Base-by-base conservation (phyloP, 495 filamentous ascomycete species). In the Neurospora terricola region DNA sequence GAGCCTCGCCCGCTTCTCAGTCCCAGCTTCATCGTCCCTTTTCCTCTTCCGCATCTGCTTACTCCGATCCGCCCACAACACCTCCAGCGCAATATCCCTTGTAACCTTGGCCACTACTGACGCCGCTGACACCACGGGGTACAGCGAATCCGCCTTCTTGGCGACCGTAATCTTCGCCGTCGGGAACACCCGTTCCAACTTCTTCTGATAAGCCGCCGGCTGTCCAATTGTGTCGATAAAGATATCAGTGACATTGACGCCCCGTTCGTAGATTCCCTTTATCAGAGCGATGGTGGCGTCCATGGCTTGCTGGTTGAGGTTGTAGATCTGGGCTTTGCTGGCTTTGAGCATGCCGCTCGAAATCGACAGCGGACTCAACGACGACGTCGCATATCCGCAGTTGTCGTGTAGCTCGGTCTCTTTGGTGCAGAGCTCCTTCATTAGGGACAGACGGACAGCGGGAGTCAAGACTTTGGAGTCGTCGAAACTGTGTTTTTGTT, bases 231-330 rank as follows among this genome's bases (percentile, higher is more conserved):
- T 98, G 81, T 99, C 96, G 74, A 99, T 94, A 80, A 94, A 99
- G 14, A 99, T 93, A 79, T 98, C 93, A 39, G 82, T 85, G 0
- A 99, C 85, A 81, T 94, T 91, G 43, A 98, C 90, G 14, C 92
- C 92, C 10, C 81, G 82, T 1, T 87, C 90, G 69, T 94, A 86
- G 0, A 97, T 91, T 5, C 89, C 89, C 21, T 88, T 81, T 70
- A 99, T 95, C 72, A 99, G 83, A 23, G 87, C 88, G n/a, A 96
- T 87, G 1, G 96, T 99, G 0, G 96, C 94, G 82, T 99, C 95
- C 87, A 97, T 91, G 2, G 96, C 96, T 81, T 98, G 96, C n/a
- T 94, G 94, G 82, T 99, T 99, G 71, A 99, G 86, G 79, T 99
- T 99, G 82, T 97, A 97, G 27, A 66, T 66, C 2, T 74, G 69